Percentiles rank a stretch among this genome's conserved stretches.
phyloP scores from a whole-genome alignment of 2,329 filamentous ascomycete genomes.

The Triangularia setosa region DNA sequence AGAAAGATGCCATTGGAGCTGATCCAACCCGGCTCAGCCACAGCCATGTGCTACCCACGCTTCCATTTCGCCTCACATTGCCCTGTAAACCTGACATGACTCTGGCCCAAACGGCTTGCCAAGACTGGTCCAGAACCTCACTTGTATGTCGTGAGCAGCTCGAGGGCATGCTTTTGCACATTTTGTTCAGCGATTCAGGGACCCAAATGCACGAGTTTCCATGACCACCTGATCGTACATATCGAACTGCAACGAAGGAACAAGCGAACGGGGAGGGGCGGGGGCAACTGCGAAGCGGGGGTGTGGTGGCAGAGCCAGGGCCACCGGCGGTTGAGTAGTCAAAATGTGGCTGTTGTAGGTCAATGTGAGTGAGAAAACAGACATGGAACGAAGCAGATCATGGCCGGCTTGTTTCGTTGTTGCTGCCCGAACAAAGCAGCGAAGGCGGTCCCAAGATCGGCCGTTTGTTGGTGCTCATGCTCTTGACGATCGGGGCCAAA shows the following conservation, averaged over 20 bases:
- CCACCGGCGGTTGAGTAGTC: neutral
- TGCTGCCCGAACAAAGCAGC: constrained; percentile 38
- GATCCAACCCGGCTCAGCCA: constrained; percentile 14
- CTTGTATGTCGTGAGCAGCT: neutral
- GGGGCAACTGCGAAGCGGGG: too few species aligned
- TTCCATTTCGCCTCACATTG: constrained; percentile 1
- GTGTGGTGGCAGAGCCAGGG: neutral
- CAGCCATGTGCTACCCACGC: constrained; percentile 15
- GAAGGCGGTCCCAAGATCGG: constrained; percentile 15
- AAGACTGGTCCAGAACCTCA: constrained; percentile 1
- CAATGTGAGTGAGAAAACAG: constrained; percentile 14
- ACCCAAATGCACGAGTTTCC: constrained; percentile 4
- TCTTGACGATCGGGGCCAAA: constrained; percentile 11
- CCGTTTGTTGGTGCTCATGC: constrained; percentile 17
- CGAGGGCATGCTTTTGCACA: neutral
- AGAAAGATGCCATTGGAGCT: constrained; percentile 1
- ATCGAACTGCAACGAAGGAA: constrained; percentile 8
- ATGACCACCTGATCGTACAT: constrained; percentile 10
- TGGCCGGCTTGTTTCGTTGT: constrained; percentile 35
- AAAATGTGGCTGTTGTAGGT: too few species aligned
- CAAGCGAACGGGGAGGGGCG: constrained; percentile 1
- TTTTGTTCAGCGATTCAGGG: constrained; percentile 3
- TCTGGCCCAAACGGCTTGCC: constrained; percentile 1
- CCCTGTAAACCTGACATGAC: constrained; percentile 4
- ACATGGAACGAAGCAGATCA: constrained; percentile 26